A percentile compares a stretch with the other conserved stretches of the same genome.
Conservation (phyloP, 176 grass and related monocot genomes). For the Carex scoparia region DNA sequence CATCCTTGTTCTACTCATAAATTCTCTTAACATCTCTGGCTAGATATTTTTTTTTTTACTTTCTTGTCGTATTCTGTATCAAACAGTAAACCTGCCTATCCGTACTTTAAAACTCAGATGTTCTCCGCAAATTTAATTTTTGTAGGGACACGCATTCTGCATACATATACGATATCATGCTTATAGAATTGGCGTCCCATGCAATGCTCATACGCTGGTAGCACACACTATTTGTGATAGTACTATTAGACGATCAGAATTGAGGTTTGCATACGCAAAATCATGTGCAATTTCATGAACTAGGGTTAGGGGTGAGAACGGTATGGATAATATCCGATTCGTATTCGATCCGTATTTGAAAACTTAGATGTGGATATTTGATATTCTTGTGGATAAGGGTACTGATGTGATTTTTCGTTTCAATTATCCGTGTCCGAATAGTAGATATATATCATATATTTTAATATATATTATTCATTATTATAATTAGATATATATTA, state of each 20-base stretch:
- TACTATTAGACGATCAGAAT: background rate
- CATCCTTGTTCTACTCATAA: background rate
- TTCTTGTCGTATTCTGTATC: background rate
- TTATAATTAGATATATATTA: too few species aligned
- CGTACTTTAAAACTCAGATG: background rate
- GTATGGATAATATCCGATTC: too few species aligned
- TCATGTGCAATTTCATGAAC: conserved; percentile 8
- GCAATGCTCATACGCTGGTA: background rate
- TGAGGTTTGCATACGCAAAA: background rate
- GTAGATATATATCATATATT: too few species aligned
- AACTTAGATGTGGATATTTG: too few species aligned
- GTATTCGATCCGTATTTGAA: too few species aligned
- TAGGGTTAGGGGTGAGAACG: background rate
- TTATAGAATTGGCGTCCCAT: background rate
- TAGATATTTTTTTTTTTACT: background rate
- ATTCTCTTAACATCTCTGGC: background rate
- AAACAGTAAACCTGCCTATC: background rate
- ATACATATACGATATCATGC: background rate
- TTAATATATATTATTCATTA: too few species aligned
- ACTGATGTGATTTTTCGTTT: too few species aligned
- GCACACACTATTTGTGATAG: background rate
- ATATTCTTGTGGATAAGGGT: too few species aligned
- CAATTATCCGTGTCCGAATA: too few species aligned
- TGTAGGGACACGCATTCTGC: background rate
- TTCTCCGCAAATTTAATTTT: background rate